phyloP scores from a whole-genome alignment of 2,329 filamentous ascomycete genomes.

The Tolypocladium inflatum region DNA sequence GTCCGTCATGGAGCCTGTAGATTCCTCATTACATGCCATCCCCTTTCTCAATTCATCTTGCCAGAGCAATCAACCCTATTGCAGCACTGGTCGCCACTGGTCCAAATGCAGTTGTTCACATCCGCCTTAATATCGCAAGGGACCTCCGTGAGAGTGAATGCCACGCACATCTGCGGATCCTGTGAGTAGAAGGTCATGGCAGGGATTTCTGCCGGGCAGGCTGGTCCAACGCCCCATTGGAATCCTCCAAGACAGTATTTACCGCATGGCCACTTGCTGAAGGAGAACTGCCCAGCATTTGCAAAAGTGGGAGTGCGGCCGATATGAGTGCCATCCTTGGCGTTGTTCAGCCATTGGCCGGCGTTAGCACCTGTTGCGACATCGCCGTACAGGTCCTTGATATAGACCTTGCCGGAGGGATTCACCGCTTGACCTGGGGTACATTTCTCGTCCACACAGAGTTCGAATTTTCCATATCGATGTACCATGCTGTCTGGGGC shows the following conservation, averaged over 20 bases:
- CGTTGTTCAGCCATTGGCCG: constrained; percentile 9
- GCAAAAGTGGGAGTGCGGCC: constrained; percentile 3
- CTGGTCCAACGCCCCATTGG: constrained; percentile 5
- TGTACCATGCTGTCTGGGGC: constrained; percentile 7
- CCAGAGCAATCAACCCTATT: constrained; percentile 4
- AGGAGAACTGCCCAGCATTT: constrained; percentile 7
- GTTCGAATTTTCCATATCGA: constrained; percentile 9
- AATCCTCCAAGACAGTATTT: constrained; percentile 10
- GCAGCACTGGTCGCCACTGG: constrained; percentile 6
- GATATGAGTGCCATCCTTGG: constrained; percentile 6
- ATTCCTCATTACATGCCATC: not conserved
- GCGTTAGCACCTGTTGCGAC: constrained; percentile 5
- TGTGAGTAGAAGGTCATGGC: constrained; percentile 9
- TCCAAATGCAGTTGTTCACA: constrained; percentile 10
- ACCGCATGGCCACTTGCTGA: constrained; percentile 12
- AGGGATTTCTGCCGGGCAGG: constrained; percentile 6
- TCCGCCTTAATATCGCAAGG: constrained; percentile 8
- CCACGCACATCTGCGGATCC: constrained; percentile 7
- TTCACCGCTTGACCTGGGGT: constrained; percentile 3
- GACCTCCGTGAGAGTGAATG: constrained; percentile 8
- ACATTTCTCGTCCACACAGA: constrained; percentile 9
- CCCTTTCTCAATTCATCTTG: not conserved
- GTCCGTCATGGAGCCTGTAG: not conserved
- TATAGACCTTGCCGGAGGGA: constrained; percentile 4
- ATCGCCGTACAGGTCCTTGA: constrained; percentile 8